phyloP scores from a whole-genome alignment of 495 filamentous ascomycete species.

The Xylaria telfairii region DNA sequence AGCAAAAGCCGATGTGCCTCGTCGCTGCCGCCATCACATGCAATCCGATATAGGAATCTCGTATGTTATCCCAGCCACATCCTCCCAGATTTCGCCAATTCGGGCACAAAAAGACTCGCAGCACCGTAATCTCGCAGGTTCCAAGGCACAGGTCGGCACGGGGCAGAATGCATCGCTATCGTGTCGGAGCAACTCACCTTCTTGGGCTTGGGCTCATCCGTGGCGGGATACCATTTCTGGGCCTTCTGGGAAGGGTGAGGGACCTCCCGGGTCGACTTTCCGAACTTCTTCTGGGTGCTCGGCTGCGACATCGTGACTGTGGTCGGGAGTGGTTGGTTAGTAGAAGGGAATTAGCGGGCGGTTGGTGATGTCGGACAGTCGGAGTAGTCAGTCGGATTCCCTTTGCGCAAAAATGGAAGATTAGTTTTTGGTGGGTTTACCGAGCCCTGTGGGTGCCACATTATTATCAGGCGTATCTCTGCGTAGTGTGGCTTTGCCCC shows the following conservation, averaged over 20 bases:
- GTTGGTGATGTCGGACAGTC: conserved; percentile 39
- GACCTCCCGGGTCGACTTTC: conserved; percentile 92
- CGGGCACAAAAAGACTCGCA: background rate
- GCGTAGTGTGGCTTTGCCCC: conserved; percentile 32
- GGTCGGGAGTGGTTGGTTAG: conserved; percentile 43
- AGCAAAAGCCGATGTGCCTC: background rate
- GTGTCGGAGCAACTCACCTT: conserved; percentile 71
- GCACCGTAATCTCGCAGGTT: background rate
- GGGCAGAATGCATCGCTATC: conserved; percentile 17
- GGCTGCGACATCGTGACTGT: conserved; percentile 70
- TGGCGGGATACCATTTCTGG: conserved; percentile 98
- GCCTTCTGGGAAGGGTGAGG: conserved; percentile 86
- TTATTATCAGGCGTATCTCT: conserved; percentile 24
- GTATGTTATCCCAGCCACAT: background rate
- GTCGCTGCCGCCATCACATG: conserved; percentile 12
- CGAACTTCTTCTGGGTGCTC: conserved; percentile 89
- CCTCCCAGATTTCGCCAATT: background rate
- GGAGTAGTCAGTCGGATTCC: conserved; percentile 37
- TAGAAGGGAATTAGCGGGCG: conserved; percentile 38
- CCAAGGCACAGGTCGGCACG: background rate
- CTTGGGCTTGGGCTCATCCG: conserved; percentile 88
- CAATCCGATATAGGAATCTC: conserved; percentile 25
- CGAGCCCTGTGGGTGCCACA: conserved; percentile 44
- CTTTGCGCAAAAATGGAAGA: conserved; percentile 44
- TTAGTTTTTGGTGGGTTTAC: conserved; percentile 46